Evolutionary conservation across 805 yeast species (phyloP).

Genomic region (Jamesozyma piceae): DNA sequence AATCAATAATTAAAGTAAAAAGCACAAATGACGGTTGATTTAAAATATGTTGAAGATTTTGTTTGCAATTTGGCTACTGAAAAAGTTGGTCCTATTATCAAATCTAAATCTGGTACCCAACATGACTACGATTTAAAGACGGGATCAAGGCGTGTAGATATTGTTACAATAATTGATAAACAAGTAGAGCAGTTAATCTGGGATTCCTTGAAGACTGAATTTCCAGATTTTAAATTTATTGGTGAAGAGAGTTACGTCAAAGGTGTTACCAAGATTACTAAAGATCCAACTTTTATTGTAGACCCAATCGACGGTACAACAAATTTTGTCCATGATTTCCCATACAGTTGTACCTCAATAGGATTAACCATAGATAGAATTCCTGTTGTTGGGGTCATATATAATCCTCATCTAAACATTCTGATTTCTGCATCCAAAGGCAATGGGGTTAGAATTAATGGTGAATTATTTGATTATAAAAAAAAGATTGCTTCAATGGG

Average conservation of each 20-base stretch:
- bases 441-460: constrained; percentile 46
- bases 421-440: constrained; percentile 47
- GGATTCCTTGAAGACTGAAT: constrained; percentile 24
- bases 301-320: constrained; percentile 64
- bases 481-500: constrained; percentile 61
- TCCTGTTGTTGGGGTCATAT: constrained; percentile 56
- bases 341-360: constrained; percentile 53
- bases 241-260: constrained; percentile 53
- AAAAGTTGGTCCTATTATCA: constrained; percentile 41
- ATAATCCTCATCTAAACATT: constrained; percentile 47
- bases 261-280: constrained; percentile 39
- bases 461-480: constrained; percentile 43
- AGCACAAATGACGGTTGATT: constrained; percentile 20
- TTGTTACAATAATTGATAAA: constrained; percentile 57
- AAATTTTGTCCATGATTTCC: constrained; percentile 54
- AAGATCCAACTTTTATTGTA: constrained; percentile 52
- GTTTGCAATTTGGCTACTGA: constrained; percentile 20
- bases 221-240: constrained; percentile 44
- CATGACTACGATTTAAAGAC: constrained; percentile 26
- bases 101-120: constrained; percentile 39
- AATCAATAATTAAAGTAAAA: too few relatives aligned
- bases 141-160: constrained; percentile 40
- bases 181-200: constrained; percentile 42
- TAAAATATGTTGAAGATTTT: constrained; percentile 21
- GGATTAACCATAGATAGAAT: constrained; percentile 43